phyloP scores from a whole-genome alignment of 768 basidiomycete genomes.

The Cystobasidiopsis lactophilus region DNA sequence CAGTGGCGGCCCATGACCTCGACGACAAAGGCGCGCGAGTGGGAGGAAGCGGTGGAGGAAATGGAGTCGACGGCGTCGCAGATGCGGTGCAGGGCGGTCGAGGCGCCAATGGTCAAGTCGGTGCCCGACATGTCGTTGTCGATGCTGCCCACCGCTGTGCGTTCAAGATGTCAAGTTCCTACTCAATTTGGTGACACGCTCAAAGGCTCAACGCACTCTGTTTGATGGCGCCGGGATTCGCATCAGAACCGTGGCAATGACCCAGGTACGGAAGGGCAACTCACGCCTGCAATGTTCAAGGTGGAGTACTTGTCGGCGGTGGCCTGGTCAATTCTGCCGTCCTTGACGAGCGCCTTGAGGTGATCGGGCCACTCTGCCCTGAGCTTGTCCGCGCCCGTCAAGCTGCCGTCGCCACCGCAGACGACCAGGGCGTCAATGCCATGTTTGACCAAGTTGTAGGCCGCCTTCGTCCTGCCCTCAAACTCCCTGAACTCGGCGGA shows the following conservation, averaged over 20 bases:
- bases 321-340: constrained; percentile 49
- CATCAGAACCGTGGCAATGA: too few species aligned
- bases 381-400: constrained; percentile 89
- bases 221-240: too few species aligned
- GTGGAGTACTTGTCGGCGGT: constrained; percentile 53
- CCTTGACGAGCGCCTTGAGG: constrained; percentile 40
- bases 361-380: constrained; percentile 84
- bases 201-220: too few species aligned
- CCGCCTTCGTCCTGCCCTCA: constrained; percentile 74
- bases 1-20: constrained; percentile 99
- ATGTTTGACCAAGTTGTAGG: constrained; percentile 75
- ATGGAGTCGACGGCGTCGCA: constrained; percentile 97
- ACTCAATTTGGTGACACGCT: too few species aligned
- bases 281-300: constrained; percentile 87
- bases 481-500: constrained; percentile 58
- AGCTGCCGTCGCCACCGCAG: constrained; percentile 88
- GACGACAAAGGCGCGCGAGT: constrained; percentile 90
- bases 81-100: constrained; percentile 43
- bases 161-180: too few species aligned
- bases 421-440: constrained; percentile 94
- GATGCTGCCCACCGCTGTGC: constrained; percentile 57
- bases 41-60: constrained; percentile 83
- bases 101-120: constrained; percentile 68
- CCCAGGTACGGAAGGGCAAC: too few species aligned
- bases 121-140: constrained; percentile 99